Conservation (phyloP, 2,329 filamentous ascomycete genomes). For the Cercospora sesami region DNA sequence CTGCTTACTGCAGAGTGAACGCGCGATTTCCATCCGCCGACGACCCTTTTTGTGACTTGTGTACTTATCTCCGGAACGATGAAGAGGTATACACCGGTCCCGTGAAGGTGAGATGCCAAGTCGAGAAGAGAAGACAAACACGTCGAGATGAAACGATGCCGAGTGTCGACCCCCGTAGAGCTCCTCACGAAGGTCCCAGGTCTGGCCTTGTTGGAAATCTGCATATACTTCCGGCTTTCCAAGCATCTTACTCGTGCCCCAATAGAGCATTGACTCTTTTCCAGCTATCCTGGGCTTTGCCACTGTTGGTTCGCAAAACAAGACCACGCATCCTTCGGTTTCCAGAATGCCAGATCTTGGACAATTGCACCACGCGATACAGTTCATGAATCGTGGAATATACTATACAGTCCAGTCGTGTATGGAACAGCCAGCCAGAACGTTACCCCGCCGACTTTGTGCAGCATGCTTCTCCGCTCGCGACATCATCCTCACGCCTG, state of each 20-base stretch:
- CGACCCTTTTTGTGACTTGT: neutral
- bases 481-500: neutral
- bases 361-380: neutral
- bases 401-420: neutral
- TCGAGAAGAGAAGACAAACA: neutral
- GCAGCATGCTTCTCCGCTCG: neutral
- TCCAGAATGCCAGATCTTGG: neutral
- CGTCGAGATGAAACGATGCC: neutral
- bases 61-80: neutral
- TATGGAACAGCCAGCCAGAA: neutral
- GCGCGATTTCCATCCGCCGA: neutral
- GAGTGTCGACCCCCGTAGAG: neutral
- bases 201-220: constrained; percentile 6
- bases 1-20: neutral
- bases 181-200: neutral
- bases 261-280: neutral
- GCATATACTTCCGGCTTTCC: neutral
- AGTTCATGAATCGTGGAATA: neutral
- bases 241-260: neutral
- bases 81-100: neutral
- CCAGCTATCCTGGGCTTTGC: neutral
- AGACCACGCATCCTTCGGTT: neutral
- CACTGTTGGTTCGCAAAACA: neutral
- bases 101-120: neutral
- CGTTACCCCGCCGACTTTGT: neutral